A percentile compares a stretch with the other conserved stretches of the same genome.
These are phyloP conservation scores for Meredithiella fracta DNA, from an alignment of 2,329 filamentous ascomycete species.

Conservation along the genomic window DNA sequence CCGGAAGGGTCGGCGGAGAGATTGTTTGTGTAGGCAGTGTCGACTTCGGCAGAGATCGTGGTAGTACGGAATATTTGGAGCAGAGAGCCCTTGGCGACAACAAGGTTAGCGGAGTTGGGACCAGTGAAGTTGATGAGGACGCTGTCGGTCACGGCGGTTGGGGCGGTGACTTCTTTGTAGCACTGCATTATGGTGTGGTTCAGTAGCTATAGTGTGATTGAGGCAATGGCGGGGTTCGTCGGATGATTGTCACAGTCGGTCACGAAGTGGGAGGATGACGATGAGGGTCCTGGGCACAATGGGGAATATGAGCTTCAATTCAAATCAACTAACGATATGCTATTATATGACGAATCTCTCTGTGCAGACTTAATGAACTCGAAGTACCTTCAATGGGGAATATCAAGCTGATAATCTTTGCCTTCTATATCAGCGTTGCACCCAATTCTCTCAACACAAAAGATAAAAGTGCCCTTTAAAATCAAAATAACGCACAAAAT, in stretches of 20 bases:
- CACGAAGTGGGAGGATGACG: neutral
- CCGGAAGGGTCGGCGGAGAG: conserved; percentile 16
- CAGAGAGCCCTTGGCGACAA: conserved; percentile 82
- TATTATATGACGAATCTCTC: neutral
- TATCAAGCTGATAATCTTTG: neutral
- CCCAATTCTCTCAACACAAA: neutral
- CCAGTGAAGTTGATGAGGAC: conserved; percentile 63
- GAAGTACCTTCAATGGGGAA: neutral
- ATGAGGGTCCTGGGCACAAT: conserved; percentile 6
- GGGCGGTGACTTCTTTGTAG: conserved; percentile 89
- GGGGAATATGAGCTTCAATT: conserved; percentile 14
- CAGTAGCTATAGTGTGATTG: neutral
- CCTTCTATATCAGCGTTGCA: neutral
- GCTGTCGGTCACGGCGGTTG: conserved; percentile 84
- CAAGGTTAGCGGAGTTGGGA: conserved; percentile 60
- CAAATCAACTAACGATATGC: conserved; percentile 7
- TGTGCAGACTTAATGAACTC: neutral
- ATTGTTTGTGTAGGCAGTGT: conserved; percentile 26
- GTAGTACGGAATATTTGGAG: conserved; percentile 78
- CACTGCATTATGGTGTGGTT: conserved; percentile 58
- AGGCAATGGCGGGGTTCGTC: neutral
- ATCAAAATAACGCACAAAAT: too few species aligned
- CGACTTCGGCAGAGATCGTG: conserved; percentile 47
- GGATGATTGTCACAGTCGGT: neutral
- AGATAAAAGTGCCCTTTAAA: neutral